A percentile compares a stretch with the other conserved stretches of the same genome.
Evolutionary conservation across 768 basidiomycete species (phyloP).

Genomic region (Rhodotorula paludigena): DNA sequence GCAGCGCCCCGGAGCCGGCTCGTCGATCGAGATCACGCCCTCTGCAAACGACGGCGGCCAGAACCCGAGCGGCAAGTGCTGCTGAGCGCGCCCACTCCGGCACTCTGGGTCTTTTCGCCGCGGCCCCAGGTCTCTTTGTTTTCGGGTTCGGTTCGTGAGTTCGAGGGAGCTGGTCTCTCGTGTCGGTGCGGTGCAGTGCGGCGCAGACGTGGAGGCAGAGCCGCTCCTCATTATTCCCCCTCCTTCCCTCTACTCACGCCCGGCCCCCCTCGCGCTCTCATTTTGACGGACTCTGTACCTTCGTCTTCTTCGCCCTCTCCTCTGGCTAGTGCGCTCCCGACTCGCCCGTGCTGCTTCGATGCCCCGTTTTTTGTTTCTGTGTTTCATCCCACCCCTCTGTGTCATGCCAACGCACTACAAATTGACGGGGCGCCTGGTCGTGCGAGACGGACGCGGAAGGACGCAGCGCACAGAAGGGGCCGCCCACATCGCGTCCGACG

Average conservation of each 20-base stretch:
- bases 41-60: slow-evolving; percentile 53
- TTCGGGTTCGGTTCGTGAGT: background rate
- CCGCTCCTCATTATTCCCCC: background rate
- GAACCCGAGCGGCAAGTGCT: slow-evolving; percentile 49
- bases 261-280: background rate
- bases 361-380: too few relatives aligned
- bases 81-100: slow-evolving; percentile 32
- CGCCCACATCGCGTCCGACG: too few relatives aligned
- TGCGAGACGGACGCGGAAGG: too few relatives aligned
- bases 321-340: too few relatives aligned
- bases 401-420: too few relatives aligned
- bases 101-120: background rate
- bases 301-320: background rate
- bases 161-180: slow-evolving; percentile 7
- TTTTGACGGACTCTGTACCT: background rate
- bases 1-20: slow-evolving; percentile 57
- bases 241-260: background rate
- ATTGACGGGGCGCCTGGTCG: too few relatives aligned
- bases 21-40: slow-evolving; percentile 79
- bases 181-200: background rate
- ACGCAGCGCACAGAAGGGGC: too few relatives aligned
- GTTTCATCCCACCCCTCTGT: too few relatives aligned
- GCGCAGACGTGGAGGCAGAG: background rate
- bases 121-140: too few relatives aligned
- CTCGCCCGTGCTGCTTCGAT: too few relatives aligned